These are phyloP conservation scores for Magnolia officinalis DNA, from an alignment of 164 flowering plant genomes.

Conservation along the genomic window DNA sequence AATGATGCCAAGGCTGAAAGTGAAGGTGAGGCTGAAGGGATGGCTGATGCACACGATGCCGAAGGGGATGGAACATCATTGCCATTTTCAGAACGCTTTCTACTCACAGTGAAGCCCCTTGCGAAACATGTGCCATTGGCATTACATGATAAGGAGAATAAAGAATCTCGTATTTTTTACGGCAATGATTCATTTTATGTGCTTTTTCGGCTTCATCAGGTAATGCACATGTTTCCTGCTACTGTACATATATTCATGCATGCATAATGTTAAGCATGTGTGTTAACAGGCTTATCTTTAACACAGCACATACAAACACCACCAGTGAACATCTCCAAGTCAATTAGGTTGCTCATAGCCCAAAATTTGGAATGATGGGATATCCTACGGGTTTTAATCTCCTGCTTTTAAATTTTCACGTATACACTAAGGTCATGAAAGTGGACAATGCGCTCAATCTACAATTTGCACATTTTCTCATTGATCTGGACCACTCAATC, in stretches of 20 bases:
- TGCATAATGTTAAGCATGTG: background rate
- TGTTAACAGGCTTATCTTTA: too few species aligned
- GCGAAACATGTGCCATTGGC: constrained; percentile 51
- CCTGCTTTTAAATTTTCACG: too few species aligned
- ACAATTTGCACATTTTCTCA: too few species aligned
- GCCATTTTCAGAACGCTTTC: constrained; percentile 60
- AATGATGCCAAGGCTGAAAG: constrained; percentile 76
- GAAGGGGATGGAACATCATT: constrained; percentile 59
- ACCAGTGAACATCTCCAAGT: too few species aligned
- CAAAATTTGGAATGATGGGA: too few species aligned
- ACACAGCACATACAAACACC: too few species aligned
- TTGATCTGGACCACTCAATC: too few species aligned
- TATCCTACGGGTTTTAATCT: too few species aligned
- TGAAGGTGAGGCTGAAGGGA: constrained; percentile 93
- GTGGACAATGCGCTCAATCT: too few species aligned
- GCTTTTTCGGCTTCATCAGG: constrained; percentile 95
- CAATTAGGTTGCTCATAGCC: too few species aligned
- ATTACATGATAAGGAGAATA: constrained; percentile 35
- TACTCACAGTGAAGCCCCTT: constrained; percentile 72
- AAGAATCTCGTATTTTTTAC: constrained; percentile 61
- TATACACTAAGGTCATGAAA: too few species aligned
- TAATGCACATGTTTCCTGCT: constrained; percentile 22
- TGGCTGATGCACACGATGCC: constrained; percentile 72
- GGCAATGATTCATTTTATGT: constrained; percentile 94
- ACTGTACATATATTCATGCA: background rate